Evolutionary conservation across 306 rosid genomes (phyloP), one percentile per base, ranked within the genome.

Genomic region (Argentina anserina): DNA sequence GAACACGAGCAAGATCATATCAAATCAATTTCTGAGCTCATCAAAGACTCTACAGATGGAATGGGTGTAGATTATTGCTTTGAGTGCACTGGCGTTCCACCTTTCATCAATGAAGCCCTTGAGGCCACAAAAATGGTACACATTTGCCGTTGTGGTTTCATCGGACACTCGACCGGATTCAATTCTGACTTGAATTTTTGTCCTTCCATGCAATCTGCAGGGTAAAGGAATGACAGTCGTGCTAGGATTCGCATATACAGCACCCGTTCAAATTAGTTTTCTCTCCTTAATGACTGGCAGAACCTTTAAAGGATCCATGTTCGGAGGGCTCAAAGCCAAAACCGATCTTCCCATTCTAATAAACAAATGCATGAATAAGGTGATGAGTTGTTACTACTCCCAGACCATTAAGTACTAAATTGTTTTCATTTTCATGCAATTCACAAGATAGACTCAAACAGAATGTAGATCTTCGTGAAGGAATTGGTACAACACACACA

Each of bases 61-160:
- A n/a, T 55, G 72, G 91, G 90, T 53, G 95, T 85, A 25, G 91
- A 89, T 74, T 87, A 79, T 55, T 84, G 81, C 64, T 71, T 84
- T 52, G 87, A 88, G 55, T 82, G 90, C 82, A 82, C 84, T 14
- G 87, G 90, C 31, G 67, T 78, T 31, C 17, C 79, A 3, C 56
- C 81, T 66, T 65, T 84, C 28, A 58, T 84, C 63, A 76, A 73
- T 62, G 58, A 86, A 75, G 74, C 87, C 3, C n/a, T 88, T 5
- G 81, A 76, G 66, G 81, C 90, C 79, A 80, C 90, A 20, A 84
- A 88, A 79, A 0, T 71, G 75, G 93, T 86, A 81, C 63, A 46
- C 23, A 6, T 7, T 43, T 43, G 49, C 20, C 49, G 20, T 43
- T 14, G 49, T 43, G 14, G 14, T 43, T 43, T 43, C 49, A 43